Evolutionary conservation across 805 yeast species (phyloP).

Genomic region (Nakazawaea pomicola): DNA sequence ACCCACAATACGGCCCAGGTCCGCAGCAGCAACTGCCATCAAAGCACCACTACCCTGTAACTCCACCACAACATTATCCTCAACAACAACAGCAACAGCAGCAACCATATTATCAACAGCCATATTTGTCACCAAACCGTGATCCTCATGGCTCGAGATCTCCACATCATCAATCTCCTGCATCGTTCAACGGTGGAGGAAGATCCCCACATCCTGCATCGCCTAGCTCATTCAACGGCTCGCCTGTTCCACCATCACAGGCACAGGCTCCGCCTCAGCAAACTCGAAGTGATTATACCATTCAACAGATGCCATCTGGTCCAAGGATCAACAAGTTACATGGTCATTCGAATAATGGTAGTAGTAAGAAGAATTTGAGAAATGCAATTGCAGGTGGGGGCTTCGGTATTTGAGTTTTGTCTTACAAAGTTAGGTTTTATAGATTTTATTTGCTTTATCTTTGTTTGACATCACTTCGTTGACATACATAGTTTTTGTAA

Average conservation of each 20-base stretch:
- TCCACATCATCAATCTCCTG: constrained; percentile 6
- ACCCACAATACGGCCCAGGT: constrained; percentile 4
- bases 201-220: background rate
- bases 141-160: constrained; percentile 2
- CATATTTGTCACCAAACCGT: background rate
- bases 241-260: background rate
- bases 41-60: constrained; percentile 1
- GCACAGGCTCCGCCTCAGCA: too few relatives aligned
- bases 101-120: constrained; percentile 7
- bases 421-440: too few relatives aligned
- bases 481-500: too few relatives aligned
- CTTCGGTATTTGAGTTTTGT: constrained; percentile 7
- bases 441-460: too few relatives aligned
- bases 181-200: background rate
- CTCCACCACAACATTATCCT: too few relatives aligned
- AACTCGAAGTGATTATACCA: constrained; percentile 9
- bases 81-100: too few relatives aligned
- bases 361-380: constrained; percentile 10
- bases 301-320: constrained; percentile 12
- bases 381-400: constrained; percentile 13
- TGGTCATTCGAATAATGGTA: constrained; percentile 8
- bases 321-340: constrained; percentile 11
- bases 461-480: too few relatives aligned
- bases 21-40: constrained; percentile 6
- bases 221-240: background rate